These are phyloP conservation scores for Paraphaeosphaeria sporulosa DNA, from an alignment of 2,329 filamentous ascomycete species.

Conservation along the genomic window DNA sequence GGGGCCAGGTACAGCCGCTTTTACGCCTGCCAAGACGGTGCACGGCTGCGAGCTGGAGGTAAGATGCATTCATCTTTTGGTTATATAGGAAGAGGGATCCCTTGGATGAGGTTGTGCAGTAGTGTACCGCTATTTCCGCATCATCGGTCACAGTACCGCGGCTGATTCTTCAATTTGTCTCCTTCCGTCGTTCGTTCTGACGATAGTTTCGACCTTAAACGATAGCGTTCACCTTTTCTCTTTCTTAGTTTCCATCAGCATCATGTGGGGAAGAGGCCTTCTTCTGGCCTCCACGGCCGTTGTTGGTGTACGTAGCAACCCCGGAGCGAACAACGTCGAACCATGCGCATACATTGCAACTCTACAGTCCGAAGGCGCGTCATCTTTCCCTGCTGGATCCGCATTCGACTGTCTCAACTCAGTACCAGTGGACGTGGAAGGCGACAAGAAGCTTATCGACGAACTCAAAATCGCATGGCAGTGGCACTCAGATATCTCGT, in stretches of 20 bases:
- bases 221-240: not conserved
- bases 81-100: slow-evolving; percentile 1
- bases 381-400: slow-evolving; percentile 26
- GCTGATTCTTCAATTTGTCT: not conserved
- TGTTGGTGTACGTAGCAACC: slow-evolving; percentile 23
- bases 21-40: not conserved
- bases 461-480: slow-evolving; percentile 41
- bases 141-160: not conserved
- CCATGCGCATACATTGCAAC: slow-evolving; percentile 31
- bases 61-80: not conserved
- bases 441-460: slow-evolving; percentile 35
- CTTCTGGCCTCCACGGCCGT: slow-evolving; percentile 24
- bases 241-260: not conserved
- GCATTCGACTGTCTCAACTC: slow-evolving; percentile 40
- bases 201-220: not conserved
- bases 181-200: slow-evolving; percentile 5
- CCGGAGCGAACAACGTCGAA: slow-evolving; percentile 15
- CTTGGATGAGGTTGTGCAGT: not conserved
- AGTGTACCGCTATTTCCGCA: not conserved
- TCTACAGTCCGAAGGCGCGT: slow-evolving; percentile 1
- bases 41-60: slow-evolving; percentile 3
- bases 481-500: slow-evolving; percentile 47
- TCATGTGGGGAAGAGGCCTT: slow-evolving; percentile 6
- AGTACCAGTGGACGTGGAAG: slow-evolving; percentile 40
- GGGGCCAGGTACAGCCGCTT: not conserved